Evolutionary conservation across 139 green algal species (phyloP), one percentile per base, ranked within the genome.

Genomic region (Haematococcus sp.): DNA sequence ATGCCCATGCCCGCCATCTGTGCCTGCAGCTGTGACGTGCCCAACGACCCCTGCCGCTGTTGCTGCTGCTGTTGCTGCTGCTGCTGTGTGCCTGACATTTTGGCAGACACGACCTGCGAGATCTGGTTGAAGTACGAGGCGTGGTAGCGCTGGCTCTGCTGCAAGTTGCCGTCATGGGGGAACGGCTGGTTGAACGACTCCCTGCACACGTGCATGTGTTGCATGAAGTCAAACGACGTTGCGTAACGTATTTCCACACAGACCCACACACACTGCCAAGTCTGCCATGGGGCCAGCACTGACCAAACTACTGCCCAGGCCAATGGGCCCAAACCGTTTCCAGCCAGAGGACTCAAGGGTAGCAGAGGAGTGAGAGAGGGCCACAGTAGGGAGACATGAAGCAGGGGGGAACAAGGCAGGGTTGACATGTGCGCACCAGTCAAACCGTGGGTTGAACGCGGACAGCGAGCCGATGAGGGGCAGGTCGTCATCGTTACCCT

Each of bases 401-500:
- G n/a, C n/a, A n/a, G n/a, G n/a, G n/a, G n/a, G n/a, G n/a, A n/a
- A n/a, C n/a, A n/a, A n/a, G n/a, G n/a, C n/a, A n/a, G n/a, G n/a
- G n/a, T n/a, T n/a, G n/a, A n/a, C n/a, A n/a, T n/a, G 40, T 9
- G 51, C 61, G 31, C 61, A 68, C 61, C 61, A 68, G 61, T 68
- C 61, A 27, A 68, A 68, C 5, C 40, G 35, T 30, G 61, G 61
- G 20, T 30, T 49, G 61, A 68, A 28, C 2, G 61, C 61, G 11
- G 61, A 68, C 7, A 68, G 25, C 2, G 61, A 68, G 2, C 61
- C 61, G 3, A 68, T n/a, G 25, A 68, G 16, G 9, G 61, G 61
- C 61, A 68, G 33, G 32, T 51, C 61, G 19, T 68, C 61, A 27
- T 68, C 61, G n/a, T 49, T 49, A 9, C 61, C 61, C 32, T 68